Base-by-base conservation (phyloP, 257 asterid species). In the Thymus mandschuricus region DNA sequence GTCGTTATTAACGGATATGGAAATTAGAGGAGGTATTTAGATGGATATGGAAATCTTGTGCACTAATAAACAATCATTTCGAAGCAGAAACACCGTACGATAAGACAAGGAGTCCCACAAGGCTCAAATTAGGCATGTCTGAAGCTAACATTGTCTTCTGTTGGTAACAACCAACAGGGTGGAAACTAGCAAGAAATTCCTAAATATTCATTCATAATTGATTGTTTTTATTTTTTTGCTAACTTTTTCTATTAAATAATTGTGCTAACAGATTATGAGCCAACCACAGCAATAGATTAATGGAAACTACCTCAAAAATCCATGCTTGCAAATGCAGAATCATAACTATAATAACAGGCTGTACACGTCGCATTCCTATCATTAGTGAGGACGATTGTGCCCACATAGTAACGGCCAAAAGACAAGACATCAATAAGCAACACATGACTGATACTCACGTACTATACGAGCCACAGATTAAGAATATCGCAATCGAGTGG, bases 81-180 rank as follows among this genome's bases (percentile, higher is more conserved):
- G n/a, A 41, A n/a, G 35, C 48, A 62, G 21, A 41, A 68, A 45
- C 60, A 38, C 6, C 34, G 12, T 10, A 7, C 29, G 13, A 38
- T 38, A 54, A 57, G 67, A 8, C 41, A 67, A 54, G n/a, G 62
- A 31, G 34, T 8, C 38, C 33, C 65, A 33, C 45, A 54, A 67
- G 54, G 55, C 70, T 69, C 73, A 57, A 62, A 40, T 64, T 33
- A 69, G 64, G 66, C 77, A 50, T 45, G 30, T 59, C 55, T 45
- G 5, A 15, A 66, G 43, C 31, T 13, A 66, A 64, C 35, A 51
- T 40, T 62, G 69, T 57, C 63, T 34, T 75, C 57, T 49, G 46
- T 64, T 58, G 61, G 67, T 66, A 75, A 73, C 72, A 65, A 64
- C 72, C 69, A 80, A 67, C 66, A 66, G 56, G 54, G 43, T 56